phyloP scores from a whole-genome alignment of 805 yeast species.

The Lachancea thermotolerans region DNA sequence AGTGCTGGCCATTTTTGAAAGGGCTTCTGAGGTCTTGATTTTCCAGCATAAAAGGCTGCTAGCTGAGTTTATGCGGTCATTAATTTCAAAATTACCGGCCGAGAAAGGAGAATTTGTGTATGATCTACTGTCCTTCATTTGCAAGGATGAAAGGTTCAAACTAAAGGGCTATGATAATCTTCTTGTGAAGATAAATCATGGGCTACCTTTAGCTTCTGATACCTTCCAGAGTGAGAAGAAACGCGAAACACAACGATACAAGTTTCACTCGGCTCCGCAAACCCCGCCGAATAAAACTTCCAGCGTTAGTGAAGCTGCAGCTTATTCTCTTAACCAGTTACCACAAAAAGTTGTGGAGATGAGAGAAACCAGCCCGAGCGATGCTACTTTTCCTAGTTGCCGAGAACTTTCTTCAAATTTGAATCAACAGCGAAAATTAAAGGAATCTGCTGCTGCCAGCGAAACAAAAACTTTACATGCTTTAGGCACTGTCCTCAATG shows the following conservation, averaged over 20 bases:
- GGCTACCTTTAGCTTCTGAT: neutral
- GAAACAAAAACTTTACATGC: too few species aligned
- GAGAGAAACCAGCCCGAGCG: too few species aligned
- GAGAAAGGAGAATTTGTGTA: neutral
- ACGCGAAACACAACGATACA: neutral
- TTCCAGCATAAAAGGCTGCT: slow-evolving; percentile 2
- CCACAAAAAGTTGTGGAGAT: too few species aligned
- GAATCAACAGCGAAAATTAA: too few species aligned
- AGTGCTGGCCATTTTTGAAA: neutral
- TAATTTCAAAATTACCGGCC: neutral
- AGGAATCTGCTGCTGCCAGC: too few species aligned
- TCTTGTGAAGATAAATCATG: neutral
- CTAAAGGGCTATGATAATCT: slow-evolving; percentile 1
- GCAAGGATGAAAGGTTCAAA: slow-evolving; percentile 1
- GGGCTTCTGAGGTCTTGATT: neutral
- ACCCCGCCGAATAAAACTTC: neutral
- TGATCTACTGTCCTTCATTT: slow-evolving; percentile 3
- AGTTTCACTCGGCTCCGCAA: neutral
- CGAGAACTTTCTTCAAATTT: too few species aligned
- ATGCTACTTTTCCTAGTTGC: too few species aligned
- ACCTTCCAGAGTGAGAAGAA: neutral
- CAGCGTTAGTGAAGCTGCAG: too few species aligned
- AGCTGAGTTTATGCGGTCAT: neutral
- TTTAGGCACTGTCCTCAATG: too few species aligned
- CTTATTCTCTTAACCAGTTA: too few species aligned